phyloP scores from a whole-genome alignment of 345 rosid species.

The Brassica incana region DNA sequence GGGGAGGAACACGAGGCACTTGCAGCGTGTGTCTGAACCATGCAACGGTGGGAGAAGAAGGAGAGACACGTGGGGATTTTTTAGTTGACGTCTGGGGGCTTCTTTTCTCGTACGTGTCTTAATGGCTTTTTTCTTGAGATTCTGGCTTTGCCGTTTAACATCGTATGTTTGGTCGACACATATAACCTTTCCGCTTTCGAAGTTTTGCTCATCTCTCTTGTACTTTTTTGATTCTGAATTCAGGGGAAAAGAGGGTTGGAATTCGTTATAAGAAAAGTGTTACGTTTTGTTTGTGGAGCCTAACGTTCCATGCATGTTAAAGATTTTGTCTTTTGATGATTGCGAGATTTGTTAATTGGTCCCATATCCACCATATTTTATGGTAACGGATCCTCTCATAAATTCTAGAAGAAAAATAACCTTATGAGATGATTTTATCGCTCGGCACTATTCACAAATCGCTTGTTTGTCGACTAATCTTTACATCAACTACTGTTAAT shows the following conservation, averaged over 20 bases:
- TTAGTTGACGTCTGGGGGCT: conserved; percentile 33
- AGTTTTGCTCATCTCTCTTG: background rate
- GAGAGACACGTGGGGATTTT: conserved; percentile 23
- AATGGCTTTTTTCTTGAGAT: background rate
- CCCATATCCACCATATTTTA: background rate
- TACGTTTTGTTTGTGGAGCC: background rate
- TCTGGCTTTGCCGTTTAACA: conserved; percentile 36
- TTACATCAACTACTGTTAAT: background rate
- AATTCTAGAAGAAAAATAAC: background rate
- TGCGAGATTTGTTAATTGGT: background rate
- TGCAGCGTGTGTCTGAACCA: conserved; percentile 45
- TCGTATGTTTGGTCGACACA: conserved; percentile 30
- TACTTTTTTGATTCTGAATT: conserved; percentile 7
- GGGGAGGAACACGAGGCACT: conserved; percentile 38
- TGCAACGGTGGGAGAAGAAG: conserved; percentile 47
- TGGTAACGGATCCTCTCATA: background rate
- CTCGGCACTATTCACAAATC: background rate
- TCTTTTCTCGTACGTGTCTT: conserved; percentile 40
- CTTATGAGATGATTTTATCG: background rate
- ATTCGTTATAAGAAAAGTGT: background rate
- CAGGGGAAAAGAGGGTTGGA: background rate
- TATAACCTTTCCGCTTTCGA: conserved; percentile 1
- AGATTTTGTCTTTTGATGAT: background rate
- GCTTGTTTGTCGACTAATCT: background rate
- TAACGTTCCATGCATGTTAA: conserved; percentile 4